Percentiles rank a stretch among this genome's conserved stretches.
Conservation (phyloP, 1,284 basidiomycete species). For the Chondrostereum purpureum region DNA sequence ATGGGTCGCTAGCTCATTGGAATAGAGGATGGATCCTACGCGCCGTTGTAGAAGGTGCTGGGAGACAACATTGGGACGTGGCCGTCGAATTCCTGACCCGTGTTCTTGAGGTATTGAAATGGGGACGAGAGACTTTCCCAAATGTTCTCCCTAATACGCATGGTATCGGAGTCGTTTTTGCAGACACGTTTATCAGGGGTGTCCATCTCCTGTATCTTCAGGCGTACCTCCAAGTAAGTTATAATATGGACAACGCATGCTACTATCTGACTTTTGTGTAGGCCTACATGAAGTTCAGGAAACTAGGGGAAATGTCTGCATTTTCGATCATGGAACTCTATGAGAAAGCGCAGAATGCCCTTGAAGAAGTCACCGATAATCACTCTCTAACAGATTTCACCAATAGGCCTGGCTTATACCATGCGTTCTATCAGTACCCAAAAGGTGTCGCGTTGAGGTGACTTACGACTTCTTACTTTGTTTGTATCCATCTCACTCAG, state of each 20-base stretch:
- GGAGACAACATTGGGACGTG: conserved; percentile 8
- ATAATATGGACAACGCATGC: background rate
- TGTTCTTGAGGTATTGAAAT: conserved; percentile 17
- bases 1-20: no score
- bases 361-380: background rate
- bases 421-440: background rate
- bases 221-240: background rate
- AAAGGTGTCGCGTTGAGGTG: background rate
- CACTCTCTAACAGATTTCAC: no score
- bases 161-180: background rate
- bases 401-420: background rate
- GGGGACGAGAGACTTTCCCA: conserved; percentile 21
- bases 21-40: conserved; percentile 25
- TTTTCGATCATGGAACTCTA: background rate
- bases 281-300: background rate
- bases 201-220: background rate
- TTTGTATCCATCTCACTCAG: background rate
- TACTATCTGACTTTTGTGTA: background rate
- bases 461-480: background rate
- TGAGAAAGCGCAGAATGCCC: background rate
- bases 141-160: conserved; percentile 13
- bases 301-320: background rate
- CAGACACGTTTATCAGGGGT: background rate
- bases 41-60: conserved; percentile 14
- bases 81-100: conserved; percentile 17